Percentiles rank a stretch among this genome's conserved stretches.
Evolutionary conservation across 176 grass and related monocot genomes (phyloP).

Genomic region (Zoysia pacifica): DNA sequence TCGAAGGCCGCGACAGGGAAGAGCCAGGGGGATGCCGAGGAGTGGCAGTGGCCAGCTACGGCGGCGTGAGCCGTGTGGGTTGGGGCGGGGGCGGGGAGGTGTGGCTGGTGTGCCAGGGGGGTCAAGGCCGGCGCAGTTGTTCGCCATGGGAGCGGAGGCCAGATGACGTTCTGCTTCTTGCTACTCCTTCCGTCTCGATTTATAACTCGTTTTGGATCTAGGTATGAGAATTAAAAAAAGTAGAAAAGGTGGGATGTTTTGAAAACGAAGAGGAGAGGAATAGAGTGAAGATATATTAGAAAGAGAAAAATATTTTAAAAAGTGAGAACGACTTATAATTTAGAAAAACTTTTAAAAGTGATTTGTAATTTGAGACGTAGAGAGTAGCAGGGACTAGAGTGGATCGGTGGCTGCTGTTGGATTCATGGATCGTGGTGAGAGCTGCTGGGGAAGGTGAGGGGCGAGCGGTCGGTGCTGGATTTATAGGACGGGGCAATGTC

Average conservation of each 20-base stretch:
- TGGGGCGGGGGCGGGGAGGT: neutral
- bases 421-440: neutral
- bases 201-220: too few species aligned
- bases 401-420: too few species aligned
- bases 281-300: too few species aligned
- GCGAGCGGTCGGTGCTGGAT: neutral
- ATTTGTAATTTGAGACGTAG: too few species aligned
- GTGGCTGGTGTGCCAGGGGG: slow-evolving; percentile 13
- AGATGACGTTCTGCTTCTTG: neutral
- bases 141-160: slow-evolving; percentile 36
- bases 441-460: neutral
- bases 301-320: too few species aligned
- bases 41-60: slow-evolving; percentile 4
- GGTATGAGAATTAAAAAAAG: too few species aligned
- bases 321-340: too few species aligned
- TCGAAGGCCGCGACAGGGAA: slow-evolving; percentile 34
- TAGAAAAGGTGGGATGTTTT: too few species aligned
- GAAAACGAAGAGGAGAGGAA: too few species aligned
- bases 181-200: too few species aligned
- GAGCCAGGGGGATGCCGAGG: neutral
- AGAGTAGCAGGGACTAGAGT: too few species aligned
- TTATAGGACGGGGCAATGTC: neutral
- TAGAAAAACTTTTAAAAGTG: too few species aligned
- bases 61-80: neutral
- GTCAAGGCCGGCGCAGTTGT: slow-evolving; percentile 36